A percentile compares a stretch with the other conserved stretches of the same genome.
Evolutionary conservation across 768 basidiomycete genomes (phyloP).

Genomic region (Hygrophorus russula): DNA sequence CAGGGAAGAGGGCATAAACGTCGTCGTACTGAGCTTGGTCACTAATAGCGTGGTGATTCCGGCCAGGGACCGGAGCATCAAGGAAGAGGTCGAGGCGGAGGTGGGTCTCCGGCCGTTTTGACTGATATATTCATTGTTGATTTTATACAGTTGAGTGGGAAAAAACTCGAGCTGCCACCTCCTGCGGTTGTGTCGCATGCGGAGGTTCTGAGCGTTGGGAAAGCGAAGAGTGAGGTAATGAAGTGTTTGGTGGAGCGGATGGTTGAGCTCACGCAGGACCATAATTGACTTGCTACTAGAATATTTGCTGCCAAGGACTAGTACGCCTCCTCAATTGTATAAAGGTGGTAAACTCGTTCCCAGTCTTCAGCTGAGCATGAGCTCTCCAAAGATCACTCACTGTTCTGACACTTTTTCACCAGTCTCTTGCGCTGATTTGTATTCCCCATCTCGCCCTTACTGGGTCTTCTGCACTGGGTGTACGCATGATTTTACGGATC

Average conservation of each 20-base stretch:
- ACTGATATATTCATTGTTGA: slow-evolving; percentile 1
- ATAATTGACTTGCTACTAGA: background rate
- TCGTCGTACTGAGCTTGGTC: slow-evolving; percentile 73
- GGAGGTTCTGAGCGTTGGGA: slow-evolving; percentile 62
- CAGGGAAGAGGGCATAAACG: slow-evolving; percentile 60
- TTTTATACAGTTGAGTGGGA: slow-evolving; percentile 48
- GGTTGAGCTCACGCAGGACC: slow-evolving; percentile 23
- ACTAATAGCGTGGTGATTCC: slow-evolving; percentile 80
- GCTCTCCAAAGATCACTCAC: no score
- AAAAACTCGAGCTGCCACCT: slow-evolving; percentile 26
- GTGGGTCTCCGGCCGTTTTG: slow-evolving; percentile 25
- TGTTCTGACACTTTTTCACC: no score
- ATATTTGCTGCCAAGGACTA: no score
- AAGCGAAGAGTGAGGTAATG: slow-evolving; percentile 62
- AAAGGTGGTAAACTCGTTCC: no score
- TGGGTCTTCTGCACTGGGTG: no score
- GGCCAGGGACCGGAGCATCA: slow-evolving; percentile 52
- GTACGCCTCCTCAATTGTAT: no score
- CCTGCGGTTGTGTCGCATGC: slow-evolving; percentile 58
- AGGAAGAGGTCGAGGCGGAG: slow-evolving; percentile 70
- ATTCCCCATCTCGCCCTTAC: no score
- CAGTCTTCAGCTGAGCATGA: no score
- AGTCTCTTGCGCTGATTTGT: no score
- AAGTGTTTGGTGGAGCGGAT: slow-evolving; percentile 57
- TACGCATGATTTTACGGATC: no score